Percentiles rank a stretch among this genome's conserved stretches.
These are phyloP conservation scores for Hevea brasiliensis DNA, from an alignment of 345 rosid genomes.

Conservation along the genomic window DNA sequence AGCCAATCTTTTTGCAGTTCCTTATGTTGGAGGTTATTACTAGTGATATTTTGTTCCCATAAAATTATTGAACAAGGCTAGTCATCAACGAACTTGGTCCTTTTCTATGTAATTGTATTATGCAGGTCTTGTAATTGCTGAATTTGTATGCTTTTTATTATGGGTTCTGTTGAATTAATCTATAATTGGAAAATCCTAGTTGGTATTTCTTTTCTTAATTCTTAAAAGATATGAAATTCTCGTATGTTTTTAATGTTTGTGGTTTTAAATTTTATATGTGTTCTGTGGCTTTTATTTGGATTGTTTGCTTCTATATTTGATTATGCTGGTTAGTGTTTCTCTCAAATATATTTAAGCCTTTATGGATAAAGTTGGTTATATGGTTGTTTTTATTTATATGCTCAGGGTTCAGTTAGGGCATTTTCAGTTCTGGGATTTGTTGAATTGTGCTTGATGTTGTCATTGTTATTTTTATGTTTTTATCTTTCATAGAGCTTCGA, in stretches of 20 bases:
- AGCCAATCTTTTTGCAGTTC: not conserved
- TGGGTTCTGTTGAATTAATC: not conserved
- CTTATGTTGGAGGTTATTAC: not conserved
- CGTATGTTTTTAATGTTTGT: not conserved
- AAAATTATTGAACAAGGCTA: not conserved
- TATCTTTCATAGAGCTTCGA: not conserved
- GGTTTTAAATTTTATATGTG: not conserved
- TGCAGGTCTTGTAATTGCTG: not conserved
- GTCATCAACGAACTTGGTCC: not conserved
- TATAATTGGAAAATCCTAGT: not conserved
- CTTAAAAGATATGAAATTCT: not conserved
- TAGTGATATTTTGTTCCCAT: too few relatives aligned
- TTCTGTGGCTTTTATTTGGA: not conserved
- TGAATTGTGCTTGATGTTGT: not conserved
- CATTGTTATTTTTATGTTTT: not conserved
- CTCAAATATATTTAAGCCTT: not conserved
- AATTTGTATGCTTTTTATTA: not conserved
- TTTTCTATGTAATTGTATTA: not conserved
- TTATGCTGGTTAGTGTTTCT: constrained; percentile 1
- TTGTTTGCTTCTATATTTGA: not conserved
- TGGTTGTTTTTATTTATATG: not conserved
- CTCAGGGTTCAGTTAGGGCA: not conserved
- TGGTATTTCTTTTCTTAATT: not conserved
- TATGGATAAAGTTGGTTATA: not conserved
- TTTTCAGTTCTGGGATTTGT: not conserved